Conservation (phyloP, 2,329 filamentous ascomycete species). For the Paraphaeosphaeria minitans region DNA sequence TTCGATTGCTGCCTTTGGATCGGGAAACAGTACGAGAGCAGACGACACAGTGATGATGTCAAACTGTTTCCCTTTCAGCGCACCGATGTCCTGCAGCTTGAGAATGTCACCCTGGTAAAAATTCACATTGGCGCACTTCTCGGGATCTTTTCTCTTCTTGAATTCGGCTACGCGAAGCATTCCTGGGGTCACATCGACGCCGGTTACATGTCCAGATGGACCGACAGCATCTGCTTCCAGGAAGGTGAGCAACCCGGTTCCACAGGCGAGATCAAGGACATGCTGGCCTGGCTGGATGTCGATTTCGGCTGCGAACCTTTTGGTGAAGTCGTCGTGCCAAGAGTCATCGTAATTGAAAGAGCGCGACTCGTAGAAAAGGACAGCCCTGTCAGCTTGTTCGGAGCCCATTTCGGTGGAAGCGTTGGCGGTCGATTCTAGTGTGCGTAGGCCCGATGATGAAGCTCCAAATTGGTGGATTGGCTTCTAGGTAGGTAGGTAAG, state of each 20-base stretch:
- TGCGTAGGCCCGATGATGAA: not conserved
- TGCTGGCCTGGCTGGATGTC: slow-evolving; percentile 44
- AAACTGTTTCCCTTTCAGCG: slow-evolving; percentile 31
- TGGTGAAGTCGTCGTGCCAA: slow-evolving; percentile 50
- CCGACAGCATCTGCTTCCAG: slow-evolving; percentile 48
- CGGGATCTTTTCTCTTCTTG: slow-evolving; percentile 32
- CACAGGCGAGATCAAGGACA: slow-evolving; percentile 54
- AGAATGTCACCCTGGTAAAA: slow-evolving; percentile 47
- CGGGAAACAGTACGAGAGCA: slow-evolving; percentile 48
- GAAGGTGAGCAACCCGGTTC: slow-evolving; percentile 52
- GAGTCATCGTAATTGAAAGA: slow-evolving; percentile 47
- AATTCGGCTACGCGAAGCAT: slow-evolving; percentile 48
- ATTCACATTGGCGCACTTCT: slow-evolving; percentile 39
- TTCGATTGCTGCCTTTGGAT: slow-evolving; percentile 45
- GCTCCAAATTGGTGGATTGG: not conserved
- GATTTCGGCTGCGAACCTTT: slow-evolving; percentile 43
- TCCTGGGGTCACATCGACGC: slow-evolving; percentile 49
- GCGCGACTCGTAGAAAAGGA: slow-evolving; percentile 44
- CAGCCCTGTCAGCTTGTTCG: slow-evolving; percentile 34
- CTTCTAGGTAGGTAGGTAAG: too few species aligned
- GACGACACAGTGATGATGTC: slow-evolving; percentile 49
- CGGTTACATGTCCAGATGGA: slow-evolving; percentile 44
- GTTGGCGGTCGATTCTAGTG: not conserved
- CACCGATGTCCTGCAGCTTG: slow-evolving; percentile 36
- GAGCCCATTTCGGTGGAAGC: slow-evolving; percentile 17